Evolutionary conservation across 345 rosid genomes (phyloP), one percentile per base, ranked within the genome.

Genomic region (Boechera retrofracta): DNA sequence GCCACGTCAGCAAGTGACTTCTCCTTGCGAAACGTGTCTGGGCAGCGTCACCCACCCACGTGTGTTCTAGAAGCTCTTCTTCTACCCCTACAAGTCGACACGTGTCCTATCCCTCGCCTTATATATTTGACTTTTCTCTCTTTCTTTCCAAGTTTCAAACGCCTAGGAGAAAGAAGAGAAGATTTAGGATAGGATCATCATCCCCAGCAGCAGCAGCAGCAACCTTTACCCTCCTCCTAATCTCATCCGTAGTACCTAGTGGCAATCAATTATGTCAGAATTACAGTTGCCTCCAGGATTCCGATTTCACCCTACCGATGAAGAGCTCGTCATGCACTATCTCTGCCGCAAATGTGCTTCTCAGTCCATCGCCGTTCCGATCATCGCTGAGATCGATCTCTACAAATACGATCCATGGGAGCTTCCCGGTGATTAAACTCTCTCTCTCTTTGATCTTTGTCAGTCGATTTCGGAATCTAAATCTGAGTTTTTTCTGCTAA

Each of bases 301-400:
- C 86, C 75, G 98, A 24, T 94, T 94, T 79, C 94, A 94, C 77
- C 98, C 98, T 4, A 91, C 98, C 18, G 96, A 94, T 7, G 96
- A 91, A 80, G 98, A 94, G 91, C 95, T 94, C 13, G 98, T 94
- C 35, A 83, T 72, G 84, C 97, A 94, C 84, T 94, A 94, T 72
- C 89, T 94, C 49, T 85, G 91, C 89, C 92, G 91, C 4, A 87
- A 82, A 83, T 90, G 97, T 38, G 74, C 90, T 0, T 92, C 98
- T 10, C 97, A 88, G 79, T 35, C 83, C 2, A 90, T 94, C 57
- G 72, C 89, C 38, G 98, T 88, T 10, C 92, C 98, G 4, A 89
- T 92, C 41, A 81, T 92, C 39, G 89, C 97, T 2, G 97, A 94
- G 68, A 86, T 90, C 72, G 98, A 92, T 79, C 97, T 94, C 67